phyloP scores from a whole-genome alignment of 2,329 filamentous ascomycete genomes.

The Aspergillus hortae region DNA sequence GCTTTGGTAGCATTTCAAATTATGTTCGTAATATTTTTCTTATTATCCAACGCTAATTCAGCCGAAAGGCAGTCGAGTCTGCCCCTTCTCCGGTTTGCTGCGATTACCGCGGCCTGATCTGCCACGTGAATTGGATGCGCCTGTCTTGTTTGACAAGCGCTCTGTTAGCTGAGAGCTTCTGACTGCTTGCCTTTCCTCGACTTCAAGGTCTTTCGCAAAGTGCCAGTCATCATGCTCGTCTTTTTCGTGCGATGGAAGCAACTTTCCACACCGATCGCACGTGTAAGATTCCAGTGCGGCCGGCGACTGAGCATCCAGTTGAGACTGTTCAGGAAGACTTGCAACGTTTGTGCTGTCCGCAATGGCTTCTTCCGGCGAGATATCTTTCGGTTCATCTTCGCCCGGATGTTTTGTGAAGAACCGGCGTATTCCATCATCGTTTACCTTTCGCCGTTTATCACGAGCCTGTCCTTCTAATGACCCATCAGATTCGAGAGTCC shows the following conservation, averaged over 20 bases:
- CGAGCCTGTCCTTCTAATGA: slow-evolving; percentile 14
- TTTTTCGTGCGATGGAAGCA: slow-evolving; percentile 56
- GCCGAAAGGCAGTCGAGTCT: slow-evolving; percentile 34
- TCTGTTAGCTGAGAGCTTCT: slow-evolving; percentile 15
- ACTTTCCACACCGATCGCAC: slow-evolving; percentile 65
- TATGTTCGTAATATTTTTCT: not conserved
- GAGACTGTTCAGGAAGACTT: not conserved
- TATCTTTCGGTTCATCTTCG: not conserved
- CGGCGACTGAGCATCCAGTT: not conserved
- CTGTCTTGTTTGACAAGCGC: slow-evolving; percentile 11
- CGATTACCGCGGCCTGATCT: slow-evolving; percentile 22
- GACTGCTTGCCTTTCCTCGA: slow-evolving; percentile 52
- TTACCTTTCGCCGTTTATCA: slow-evolving; percentile 46
- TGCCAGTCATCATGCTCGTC: slow-evolving; percentile 91
- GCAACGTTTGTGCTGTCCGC: not conserved
- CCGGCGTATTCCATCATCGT: slow-evolving; percentile 52
- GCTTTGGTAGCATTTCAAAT: not conserved
- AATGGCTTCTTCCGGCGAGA: not conserved
- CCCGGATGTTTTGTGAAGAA: slow-evolving; percentile 51
- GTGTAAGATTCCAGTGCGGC: slow-evolving; percentile 30
- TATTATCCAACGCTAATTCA: slow-evolving; percentile 10
- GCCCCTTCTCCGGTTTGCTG: slow-evolving; percentile 33
- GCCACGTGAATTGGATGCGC: slow-evolving; percentile 18
- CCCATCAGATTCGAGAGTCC: slow-evolving; percentile 13
- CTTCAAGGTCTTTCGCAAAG: slow-evolving; percentile 80